Base-by-base conservation (phyloP, 169 alveolate species). In the Eimeria falciformis region DNA sequence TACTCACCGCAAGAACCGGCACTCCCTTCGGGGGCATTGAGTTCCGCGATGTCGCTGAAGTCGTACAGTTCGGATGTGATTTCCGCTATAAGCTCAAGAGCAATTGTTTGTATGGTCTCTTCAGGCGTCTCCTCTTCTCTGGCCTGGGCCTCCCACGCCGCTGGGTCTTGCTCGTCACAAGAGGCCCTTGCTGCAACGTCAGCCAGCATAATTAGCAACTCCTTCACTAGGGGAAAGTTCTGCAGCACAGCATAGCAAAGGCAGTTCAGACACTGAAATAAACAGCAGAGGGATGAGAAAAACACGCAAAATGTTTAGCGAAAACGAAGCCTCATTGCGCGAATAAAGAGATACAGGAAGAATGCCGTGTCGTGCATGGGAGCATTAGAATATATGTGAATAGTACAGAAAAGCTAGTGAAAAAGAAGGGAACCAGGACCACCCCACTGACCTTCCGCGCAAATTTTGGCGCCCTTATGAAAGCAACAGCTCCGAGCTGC, bases 91-190 rank as follows among this genome's bases (percentile, higher is more conserved):
- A 78, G 88, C 55, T 78, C 65, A 40, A 78, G 88, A 43, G 88
- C 88, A 11, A 78, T 71, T 29, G 46, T 50, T 46, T 78, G 88
- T 27, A 78, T 27, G 0, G 88, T 78, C 40, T 78, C 88, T 50
- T 78, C 88, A 18, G 65, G 65, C 29, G 88, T 53, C 43, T 78
- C 88, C 69, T 78, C 88, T 71, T 78, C 88, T 53, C 88, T 56
- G n/a, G 88, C 88, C 71, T 78, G 88, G 50, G 88, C 68, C 37
- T 78, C 88, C 88, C 88, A 78, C 2, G 73, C 58, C 2, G 88
- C 43, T 53, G 37, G 5, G 69, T 47, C 69, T 17, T 78, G 73
- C 88, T 46, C 46, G 33, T 53, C 88, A 40, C 73, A n/a, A n/a
- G 88, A 71, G 2, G 88, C 37, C 5, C 73, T 50, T 29, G 71